These are phyloP conservation scores for Haplographium delicatum DNA, from an alignment of 495 filamentous ascomycete species.

Conservation along the genomic window DNA sequence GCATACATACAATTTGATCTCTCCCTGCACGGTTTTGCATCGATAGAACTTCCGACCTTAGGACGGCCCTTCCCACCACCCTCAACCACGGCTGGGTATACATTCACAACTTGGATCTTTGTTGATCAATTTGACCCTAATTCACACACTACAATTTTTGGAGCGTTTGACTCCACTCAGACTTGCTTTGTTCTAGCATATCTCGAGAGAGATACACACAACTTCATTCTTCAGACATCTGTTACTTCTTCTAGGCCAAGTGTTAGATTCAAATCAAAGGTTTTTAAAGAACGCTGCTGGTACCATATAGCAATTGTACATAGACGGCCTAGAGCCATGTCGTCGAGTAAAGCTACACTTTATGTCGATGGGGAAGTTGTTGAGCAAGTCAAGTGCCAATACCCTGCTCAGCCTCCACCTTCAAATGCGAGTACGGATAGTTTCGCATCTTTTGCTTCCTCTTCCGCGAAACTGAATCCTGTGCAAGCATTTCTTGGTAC, in stretches of 20 bases:
- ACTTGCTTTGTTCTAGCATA: conserved; percentile 93
- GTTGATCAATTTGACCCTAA: conserved; percentile 79
- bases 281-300: conserved; percentile 72
- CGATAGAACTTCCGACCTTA: conserved; percentile 79
- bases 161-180: conserved; percentile 87
- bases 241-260: conserved; percentile 81
- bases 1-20: conserved; percentile 92
- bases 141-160: conserved; percentile 92
- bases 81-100: conserved; percentile 72
- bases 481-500: conserved; percentile 94
- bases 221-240: conserved; percentile 95
- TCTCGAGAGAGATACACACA: conserved; percentile 87
- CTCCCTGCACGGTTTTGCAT: conserved; percentile 78
- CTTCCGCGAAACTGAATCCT: conserved; percentile 48
- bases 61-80: conserved; percentile 76
- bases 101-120: conserved; percentile 79
- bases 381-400: conserved; percentile 84
- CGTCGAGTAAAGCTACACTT: conserved; percentile 76
- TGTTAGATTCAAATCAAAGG: conserved; percentile 81
- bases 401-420: conserved; percentile 65
- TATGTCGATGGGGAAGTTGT: conserved; percentile 92
- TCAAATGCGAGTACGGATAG: conserved; percentile 54
- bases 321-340: conserved; percentile 60
- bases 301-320: conserved; percentile 91
- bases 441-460: conserved; percentile 52